phyloP scores from a whole-genome alignment of 2,329 filamentous ascomycete genomes.

The Colletotrichum incanum region DNA sequence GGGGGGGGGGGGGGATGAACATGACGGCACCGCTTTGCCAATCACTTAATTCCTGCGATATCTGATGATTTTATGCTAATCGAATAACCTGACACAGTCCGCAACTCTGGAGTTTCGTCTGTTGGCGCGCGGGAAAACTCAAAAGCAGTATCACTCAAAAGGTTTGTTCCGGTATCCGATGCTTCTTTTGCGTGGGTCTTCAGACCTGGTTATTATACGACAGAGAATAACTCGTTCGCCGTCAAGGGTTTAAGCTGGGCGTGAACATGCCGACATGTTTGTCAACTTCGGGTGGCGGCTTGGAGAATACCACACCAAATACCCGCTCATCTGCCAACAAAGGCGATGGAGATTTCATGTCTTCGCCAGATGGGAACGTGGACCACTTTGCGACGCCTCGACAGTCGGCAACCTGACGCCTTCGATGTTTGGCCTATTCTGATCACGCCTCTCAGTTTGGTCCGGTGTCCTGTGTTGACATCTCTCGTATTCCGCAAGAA shows the following conservation, averaged over 20 bases:
- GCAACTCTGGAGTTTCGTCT: neutral
- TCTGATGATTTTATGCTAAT: neutral
- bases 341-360: neutral
- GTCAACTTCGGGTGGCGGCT: neutral
- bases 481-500: neutral
- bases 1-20: neutral
- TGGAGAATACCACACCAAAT: no score
- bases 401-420: neutral
- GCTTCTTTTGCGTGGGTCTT: constrained; percentile 8
- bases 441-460: neutral
- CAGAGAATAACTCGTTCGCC: neutral
- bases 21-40: neutral
- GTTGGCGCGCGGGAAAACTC: neutral
- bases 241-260: neutral
- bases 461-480: neutral
- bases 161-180: neutral
- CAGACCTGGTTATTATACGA: neutral
- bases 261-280: neutral
- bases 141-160: constrained; percentile 5
- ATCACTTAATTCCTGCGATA: neutral
- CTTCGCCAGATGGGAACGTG: neutral
- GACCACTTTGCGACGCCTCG: neutral
- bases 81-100: neutral
- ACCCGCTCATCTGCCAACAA: neutral
- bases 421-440: neutral